Percentiles rank a stretch among this genome's conserved stretches.
Evolutionary conservation across 202 grass and related monocot species (phyloP).

Genomic region (Carex sylvatica): DNA sequence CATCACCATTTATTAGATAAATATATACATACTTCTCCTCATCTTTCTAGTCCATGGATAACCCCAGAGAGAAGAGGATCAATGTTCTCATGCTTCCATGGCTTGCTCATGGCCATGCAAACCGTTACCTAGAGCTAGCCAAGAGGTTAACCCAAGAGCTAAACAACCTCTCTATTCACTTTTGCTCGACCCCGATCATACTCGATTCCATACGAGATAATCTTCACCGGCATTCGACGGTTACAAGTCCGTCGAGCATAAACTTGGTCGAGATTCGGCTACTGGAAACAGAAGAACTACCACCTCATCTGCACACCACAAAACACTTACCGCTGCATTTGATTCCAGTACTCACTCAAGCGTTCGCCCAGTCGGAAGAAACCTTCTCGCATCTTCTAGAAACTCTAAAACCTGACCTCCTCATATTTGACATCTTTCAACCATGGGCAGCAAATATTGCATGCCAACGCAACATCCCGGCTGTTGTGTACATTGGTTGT

Average conservation of each 20-base stretch:
- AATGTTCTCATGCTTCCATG: slow-evolving; percentile 7
- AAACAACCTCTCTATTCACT: not conserved
- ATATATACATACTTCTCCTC: not conserved
- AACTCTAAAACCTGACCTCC: not conserved
- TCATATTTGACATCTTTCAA: not conserved
- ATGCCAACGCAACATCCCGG: not conserved
- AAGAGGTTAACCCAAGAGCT: not conserved
- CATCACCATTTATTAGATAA: not conserved
- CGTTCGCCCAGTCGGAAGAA: not conserved
- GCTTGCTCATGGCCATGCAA: slow-evolving; percentile 13
- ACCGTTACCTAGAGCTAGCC: not conserved
- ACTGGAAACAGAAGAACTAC: not conserved
- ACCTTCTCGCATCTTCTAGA: not conserved
- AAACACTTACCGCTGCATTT: not conserved
- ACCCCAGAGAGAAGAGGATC: not conserved
- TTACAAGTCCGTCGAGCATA: not conserved
- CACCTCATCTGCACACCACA: not conserved
- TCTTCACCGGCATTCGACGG: not conserved
- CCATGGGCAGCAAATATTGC: not conserved
- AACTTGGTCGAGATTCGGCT: not conserved
- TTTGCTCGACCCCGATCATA: not conserved
- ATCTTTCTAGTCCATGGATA: not conserved
- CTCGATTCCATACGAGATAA: not conserved
- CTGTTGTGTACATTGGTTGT: not conserved
- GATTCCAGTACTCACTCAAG: not conserved